Base-by-base conservation (phyloP, 2,329 filamentous ascomycete species). In the Emergomyces orientalis region DNA sequence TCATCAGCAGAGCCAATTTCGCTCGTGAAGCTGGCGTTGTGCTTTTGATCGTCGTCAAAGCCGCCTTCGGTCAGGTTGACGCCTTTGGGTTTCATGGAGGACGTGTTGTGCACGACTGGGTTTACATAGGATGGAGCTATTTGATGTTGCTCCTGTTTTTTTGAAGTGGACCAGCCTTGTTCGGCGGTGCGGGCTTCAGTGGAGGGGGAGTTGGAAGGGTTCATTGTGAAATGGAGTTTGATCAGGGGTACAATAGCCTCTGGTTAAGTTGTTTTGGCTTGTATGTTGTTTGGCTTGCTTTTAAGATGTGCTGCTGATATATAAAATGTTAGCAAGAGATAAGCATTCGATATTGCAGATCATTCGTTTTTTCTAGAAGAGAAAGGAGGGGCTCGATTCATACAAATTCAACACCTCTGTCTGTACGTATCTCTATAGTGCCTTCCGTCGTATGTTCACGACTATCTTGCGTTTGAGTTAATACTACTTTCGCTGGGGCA, bases 1-100 rank as follows among this genome's bases (percentile, higher is more conserved):
- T 87, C 84, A 49, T 84, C 77, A 65, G 80, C 72, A 2, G 76
- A 76, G 2, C 84, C 84, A 64, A 86, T 81, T 30, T 83, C 79
- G 17, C 74, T 72, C 30, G 70, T 78, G 70, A 79, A 84, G 68
- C 79, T 82, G 41, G 78, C 80, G 63, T 83, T 84, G 27, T 73
- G 68, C 30, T 75, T 74, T 9, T 71, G 72, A 52, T 75, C 71
- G 34, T 71, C 68, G 32, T 76, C 72, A 63, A 80, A 79, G 0
- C 75, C 78, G 30, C 79, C 80, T 65, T 84, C 81, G 0, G 69
- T 77, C 60, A 84, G 66, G 67, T 83, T 81, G 63, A 72, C 75
- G 17, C 83, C 82, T 66, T 83, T 79, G 5, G 82, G 81, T 71
- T 79, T 79, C 27, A 69, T 73, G 41, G 69, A 71, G 54, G 69